phyloP scores from a whole-genome alignment of 495 filamentous ascomycete genomes.

The Neurospora sp. region DNA sequence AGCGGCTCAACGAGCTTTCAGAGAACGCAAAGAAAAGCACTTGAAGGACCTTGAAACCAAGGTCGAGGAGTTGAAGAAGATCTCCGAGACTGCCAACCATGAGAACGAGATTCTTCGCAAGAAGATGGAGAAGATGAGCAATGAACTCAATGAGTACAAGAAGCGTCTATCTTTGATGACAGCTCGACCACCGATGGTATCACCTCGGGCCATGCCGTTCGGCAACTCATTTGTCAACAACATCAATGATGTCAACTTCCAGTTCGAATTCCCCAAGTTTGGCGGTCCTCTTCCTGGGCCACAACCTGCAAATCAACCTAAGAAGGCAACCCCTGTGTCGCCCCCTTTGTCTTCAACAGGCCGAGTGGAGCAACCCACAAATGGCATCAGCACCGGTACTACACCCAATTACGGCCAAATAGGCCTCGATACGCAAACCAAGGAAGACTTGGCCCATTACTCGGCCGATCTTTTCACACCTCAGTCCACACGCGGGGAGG shows the following conservation, averaged over 20 bases:
- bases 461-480: constrained; percentile 23
- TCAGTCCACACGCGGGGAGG: constrained; percentile 22
- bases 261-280: constrained; percentile 89
- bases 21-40: constrained; percentile 96
- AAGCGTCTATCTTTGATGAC: constrained; percentile 63
- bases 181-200: constrained; percentile 13
- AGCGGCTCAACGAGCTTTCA: constrained; percentile 91
- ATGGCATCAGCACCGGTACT: constrained; percentile 16
- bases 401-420: constrained; percentile 14
- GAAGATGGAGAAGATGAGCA: constrained; percentile 77
- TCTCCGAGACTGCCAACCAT: constrained; percentile 68
- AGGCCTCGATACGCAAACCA: constrained; percentile 20
- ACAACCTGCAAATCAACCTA: constrained; percentile 37
- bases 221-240: constrained; percentile 48
- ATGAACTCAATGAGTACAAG: constrained; percentile 81
- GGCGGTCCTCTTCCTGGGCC: constrained; percentile 56
- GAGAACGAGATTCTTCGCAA: constrained; percentile 79
- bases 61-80: constrained; percentile 83
- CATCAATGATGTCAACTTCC: constrained; percentile 63
- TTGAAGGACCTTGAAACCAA: constrained; percentile 92
- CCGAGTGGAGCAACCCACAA: constrained; percentile 23
- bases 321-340: constrained; percentile 19
- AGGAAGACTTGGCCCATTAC: constrained; percentile 26
- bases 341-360: constrained; percentile 15
- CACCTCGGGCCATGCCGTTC: constrained; percentile 20